Percentiles rank a stretch among this genome's conserved stretches.
phyloP scores from a whole-genome alignment of 2,329 filamentous ascomycete species.

The Aspergillus flavus region DNA sequence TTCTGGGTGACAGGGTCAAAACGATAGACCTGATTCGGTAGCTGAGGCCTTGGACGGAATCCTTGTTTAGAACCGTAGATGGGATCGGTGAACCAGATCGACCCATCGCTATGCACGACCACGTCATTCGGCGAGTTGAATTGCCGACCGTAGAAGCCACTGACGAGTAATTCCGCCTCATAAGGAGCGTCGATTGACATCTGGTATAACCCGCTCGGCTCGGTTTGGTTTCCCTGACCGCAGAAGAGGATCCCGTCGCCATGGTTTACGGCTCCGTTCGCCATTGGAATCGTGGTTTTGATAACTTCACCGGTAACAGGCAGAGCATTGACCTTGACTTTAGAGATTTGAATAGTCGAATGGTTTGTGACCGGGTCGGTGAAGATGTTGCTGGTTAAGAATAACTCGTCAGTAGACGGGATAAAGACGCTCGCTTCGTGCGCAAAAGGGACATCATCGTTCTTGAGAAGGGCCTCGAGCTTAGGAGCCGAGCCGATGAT shows the following conservation, averaged over 20 bases:
- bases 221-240: slow-evolving; percentile 39
- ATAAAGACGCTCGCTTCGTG: slow-evolving; percentile 53
- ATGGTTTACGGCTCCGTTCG: slow-evolving; percentile 52
- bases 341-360: slow-evolving; percentile 23
- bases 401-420: slow-evolving; percentile 36
- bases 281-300: slow-evolving; percentile 44
- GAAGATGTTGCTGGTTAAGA: slow-evolving; percentile 42
- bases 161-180: slow-evolving; percentile 14
- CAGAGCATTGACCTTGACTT: slow-evolving; percentile 16
- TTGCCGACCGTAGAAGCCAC: slow-evolving; percentile 36
- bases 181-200: slow-evolving; percentile 22
- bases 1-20: slow-evolving; percentile 42
- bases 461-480: slow-evolving; percentile 43
- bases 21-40: slow-evolving; percentile 44
- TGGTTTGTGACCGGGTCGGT: slow-evolving; percentile 22
- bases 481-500: slow-evolving; percentile 41
- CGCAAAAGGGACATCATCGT: slow-evolving; percentile 49
- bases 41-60: slow-evolving; percentile 34
- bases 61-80: slow-evolving; percentile 40
- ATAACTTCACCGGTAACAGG: slow-evolving; percentile 38
- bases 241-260: slow-evolving; percentile 44
- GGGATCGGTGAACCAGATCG: slow-evolving; percentile 46
- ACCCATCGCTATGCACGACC: slow-evolving; percentile 34
- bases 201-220: slow-evolving; percentile 24
- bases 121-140: slow-evolving; percentile 41